Evolutionary conservation across 805 yeast species (phyloP), one percentile per base, ranked within the genome.

Genomic region (Hanseniaspora thailandica): DNA sequence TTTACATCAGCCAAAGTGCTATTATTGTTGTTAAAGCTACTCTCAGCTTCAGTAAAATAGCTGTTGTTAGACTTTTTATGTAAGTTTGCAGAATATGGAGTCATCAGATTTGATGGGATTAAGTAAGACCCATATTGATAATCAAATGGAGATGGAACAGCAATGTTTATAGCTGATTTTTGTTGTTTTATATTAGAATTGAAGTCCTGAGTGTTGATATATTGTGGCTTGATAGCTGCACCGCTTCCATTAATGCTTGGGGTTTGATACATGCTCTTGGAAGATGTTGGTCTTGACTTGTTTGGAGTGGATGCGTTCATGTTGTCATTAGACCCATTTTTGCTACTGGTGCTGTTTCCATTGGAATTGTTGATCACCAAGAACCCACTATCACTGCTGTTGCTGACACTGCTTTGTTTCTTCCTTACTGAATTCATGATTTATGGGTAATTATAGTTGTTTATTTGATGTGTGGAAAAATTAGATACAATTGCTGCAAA

Each of bases 41-140:
- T 43, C 15, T 43, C 35, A 17, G 34, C 22, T 9, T 28, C 35
- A 7, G 10, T 20, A 30, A 43, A 28, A 13, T 28, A 26, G 25
- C 35, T 30, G 26, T n/a, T 30, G 5, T 19, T 30, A 25, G 41
- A 22, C 26, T 17, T 28, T 3, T 12, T 5, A 17, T 43, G 33
- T 6, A 28, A 17, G 15, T 28, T 28, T 28, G 55, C 47, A 1
- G 52, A 23, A 20, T 52, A 52, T 22, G 55, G 55, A 2, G 55
- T 68, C 47, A 82, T 66, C 49, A 82, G 65, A 59, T 80, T 83
- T 17, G 81, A 69, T 1, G 88, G 88, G 19, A 82, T 66, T 71
- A 81, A 71, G 13, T 81, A 75, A 4, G 78, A 75, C 8, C 83
- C 80, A 59, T 80, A 81, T 4, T 75, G 67, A 54, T 75, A 63